A percentile compares a stretch with the other conserved stretches of the same genome.
These are phyloP conservation scores for Talaromyces atroroseus DNA, from an alignment of 2,329 filamentous ascomycete genomes.

Conservation along the genomic window DNA sequence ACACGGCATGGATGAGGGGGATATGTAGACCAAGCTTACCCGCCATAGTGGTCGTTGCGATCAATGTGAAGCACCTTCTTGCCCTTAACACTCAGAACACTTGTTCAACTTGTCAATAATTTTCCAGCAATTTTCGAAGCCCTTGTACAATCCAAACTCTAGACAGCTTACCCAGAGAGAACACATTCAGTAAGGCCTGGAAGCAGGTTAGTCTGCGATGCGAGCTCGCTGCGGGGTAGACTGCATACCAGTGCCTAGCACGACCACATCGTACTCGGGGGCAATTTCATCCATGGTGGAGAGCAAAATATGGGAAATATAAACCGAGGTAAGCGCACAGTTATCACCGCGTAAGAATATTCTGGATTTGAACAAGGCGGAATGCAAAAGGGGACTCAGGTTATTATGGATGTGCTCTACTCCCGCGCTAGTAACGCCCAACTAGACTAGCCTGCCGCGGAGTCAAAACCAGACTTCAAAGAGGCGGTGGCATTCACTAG, in stretches of 20 bases:
- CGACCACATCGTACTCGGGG: slow-evolving; percentile 96
- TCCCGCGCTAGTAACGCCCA: neutral
- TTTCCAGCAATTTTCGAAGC: slow-evolving; percentile 4
- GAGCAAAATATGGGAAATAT: slow-evolving; percentile 11
- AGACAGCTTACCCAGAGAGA: slow-evolving; percentile 72
- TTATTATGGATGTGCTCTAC: neutral
- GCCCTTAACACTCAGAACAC: slow-evolving; percentile 95
- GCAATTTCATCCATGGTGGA: slow-evolving; percentile 91
- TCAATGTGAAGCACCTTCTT: slow-evolving; percentile 99
- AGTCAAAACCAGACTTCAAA: neutral
- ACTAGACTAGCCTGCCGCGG: neutral
- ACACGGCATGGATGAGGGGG: slow-evolving; percentile 6
- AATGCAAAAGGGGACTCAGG: slow-evolving; percentile 13
- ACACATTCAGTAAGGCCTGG: slow-evolving; percentile 96
- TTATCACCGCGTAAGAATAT: slow-evolving; percentile 5
- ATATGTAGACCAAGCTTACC: slow-evolving; percentile 69
- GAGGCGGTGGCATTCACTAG: neutral
- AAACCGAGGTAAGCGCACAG: neutral
- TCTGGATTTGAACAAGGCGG: slow-evolving; percentile 13
- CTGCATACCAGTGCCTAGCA: slow-evolving; percentile 87
- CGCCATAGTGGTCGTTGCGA: slow-evolving; percentile 96
- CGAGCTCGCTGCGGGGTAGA: slow-evolving; percentile 27
- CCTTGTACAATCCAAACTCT: neutral
- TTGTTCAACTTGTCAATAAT: slow-evolving; percentile 33
- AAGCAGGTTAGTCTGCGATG: slow-evolving; percentile 23